phyloP scores from a whole-genome alignment of 495 filamentous ascomycete genomes.

The Tuber borchii region DNA sequence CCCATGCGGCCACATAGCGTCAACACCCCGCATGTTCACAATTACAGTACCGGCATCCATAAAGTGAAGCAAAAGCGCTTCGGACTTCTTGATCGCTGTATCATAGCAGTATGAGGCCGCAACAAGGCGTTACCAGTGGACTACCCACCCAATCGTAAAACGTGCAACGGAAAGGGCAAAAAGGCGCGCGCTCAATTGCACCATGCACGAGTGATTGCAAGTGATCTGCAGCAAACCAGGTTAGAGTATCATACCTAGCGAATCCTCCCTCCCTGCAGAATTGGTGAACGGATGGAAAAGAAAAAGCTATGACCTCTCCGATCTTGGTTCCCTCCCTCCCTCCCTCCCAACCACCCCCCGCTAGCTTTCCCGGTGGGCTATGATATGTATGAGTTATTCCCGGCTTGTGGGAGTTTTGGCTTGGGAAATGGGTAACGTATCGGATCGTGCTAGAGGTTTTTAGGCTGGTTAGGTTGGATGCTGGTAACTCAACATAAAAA shows the following conservation, averaged over 20 bases:
- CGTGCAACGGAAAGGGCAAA: background rate
- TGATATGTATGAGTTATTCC: background rate
- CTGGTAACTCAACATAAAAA: background rate
- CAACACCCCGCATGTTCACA: background rate
- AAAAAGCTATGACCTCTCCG: conserved; percentile 1
- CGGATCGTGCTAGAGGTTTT: background rate
- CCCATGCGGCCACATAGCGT: background rate
- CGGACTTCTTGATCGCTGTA: background rate
- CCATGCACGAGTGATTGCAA: conserved; percentile 1
- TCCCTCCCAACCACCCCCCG: background rate
- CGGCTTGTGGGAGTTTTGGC: background rate
- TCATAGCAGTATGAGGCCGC: background rate
- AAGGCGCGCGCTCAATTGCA: background rate
- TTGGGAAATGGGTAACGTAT: background rate
- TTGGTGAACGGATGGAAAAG: background rate
- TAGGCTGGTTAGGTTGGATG: background rate
- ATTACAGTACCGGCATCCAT: background rate
- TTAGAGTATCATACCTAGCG: background rate
- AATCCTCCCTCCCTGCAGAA: background rate
- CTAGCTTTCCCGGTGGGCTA: background rate
- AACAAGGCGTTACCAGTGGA: background rate
- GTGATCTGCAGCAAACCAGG: conserved; percentile 1
- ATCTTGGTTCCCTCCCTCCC: background rate
- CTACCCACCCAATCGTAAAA: background rate
- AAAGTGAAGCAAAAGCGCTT: background rate